A percentile compares a stretch with the other conserved stretches of the same genome.
Evolutionary conservation across 2,329 filamentous ascomycete species (phyloP).

Genomic region (Aspergillus neotritici): DNA sequence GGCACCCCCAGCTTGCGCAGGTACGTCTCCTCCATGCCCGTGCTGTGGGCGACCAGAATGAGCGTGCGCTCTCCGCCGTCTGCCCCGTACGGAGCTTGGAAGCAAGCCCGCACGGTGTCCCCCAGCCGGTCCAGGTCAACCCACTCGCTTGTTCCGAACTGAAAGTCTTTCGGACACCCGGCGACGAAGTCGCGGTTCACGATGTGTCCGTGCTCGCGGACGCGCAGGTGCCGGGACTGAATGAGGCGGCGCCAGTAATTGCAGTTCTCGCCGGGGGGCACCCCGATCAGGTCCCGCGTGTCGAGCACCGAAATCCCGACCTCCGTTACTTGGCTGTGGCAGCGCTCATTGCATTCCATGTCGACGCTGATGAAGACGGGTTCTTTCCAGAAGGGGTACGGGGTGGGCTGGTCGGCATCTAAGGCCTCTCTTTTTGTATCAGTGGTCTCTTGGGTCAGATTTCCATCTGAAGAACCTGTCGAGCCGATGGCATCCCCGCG

Average conservation of each 20-base stretch:
- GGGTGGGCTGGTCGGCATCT: constrained; percentile 42
- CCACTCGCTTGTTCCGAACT: constrained; percentile 57
- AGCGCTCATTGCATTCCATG: constrained; percentile 70
- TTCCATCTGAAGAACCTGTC: constrained; percentile 20
- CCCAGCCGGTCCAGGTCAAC: constrained; percentile 45
- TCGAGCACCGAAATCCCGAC: constrained; percentile 80
- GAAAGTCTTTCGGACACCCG: constrained; percentile 74
- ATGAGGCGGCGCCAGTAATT: constrained; percentile 64
- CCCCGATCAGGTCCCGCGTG: constrained; percentile 51
- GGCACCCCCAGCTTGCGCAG: constrained; percentile 62
- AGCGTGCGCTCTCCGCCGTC: constrained; percentile 48
- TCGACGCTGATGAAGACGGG: constrained; percentile 74
- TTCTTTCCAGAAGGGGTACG: constrained; percentile 47
- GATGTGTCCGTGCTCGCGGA: constrained; percentile 61
- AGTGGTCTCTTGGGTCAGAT: constrained; percentile 10
- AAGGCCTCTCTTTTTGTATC: constrained; percentile 26
- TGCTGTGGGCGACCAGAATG: constrained; percentile 74
- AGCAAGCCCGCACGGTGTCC: constrained; percentile 48
- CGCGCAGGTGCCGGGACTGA: constrained; percentile 67
- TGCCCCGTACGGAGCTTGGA: constrained; percentile 51
- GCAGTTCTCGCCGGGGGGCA: constrained; percentile 58
- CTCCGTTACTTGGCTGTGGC: constrained; percentile 67
- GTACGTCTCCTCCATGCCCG: constrained; percentile 62
- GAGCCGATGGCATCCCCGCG: constrained; percentile 30
- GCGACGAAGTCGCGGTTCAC: constrained; percentile 63